Evolutionary conservation across 1,139 yeast species (phyloP).

Genomic region (Keqinozyma sinolaborantium): DNA sequence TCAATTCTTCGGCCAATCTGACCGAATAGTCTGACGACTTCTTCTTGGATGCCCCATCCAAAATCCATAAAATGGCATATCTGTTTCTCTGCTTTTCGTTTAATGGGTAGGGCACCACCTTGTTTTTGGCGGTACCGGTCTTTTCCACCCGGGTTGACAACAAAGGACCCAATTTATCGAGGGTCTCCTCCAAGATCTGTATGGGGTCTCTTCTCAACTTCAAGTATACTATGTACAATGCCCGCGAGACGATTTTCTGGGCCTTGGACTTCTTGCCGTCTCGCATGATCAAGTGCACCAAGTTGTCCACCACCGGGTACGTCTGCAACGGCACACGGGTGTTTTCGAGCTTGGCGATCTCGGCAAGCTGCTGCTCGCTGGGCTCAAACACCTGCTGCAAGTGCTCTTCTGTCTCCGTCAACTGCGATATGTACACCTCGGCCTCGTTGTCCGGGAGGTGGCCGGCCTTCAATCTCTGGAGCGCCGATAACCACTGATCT

Average conservation of each 20-base stretch:
- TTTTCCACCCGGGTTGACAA: conserved; percentile 74
- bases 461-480: conserved; percentile 50
- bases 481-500: conserved; percentile 63
- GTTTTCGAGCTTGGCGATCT: conserved; percentile 47
- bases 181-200: conserved; percentile 62
- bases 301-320: conserved; percentile 72
- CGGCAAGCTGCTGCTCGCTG: conserved; percentile 54
- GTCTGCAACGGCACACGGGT: conserved; percentile 57
- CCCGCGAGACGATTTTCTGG: conserved; percentile 67
- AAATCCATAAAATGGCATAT: conserved; percentile 85
- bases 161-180: conserved; percentile 84
- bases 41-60: conserved; percentile 79
- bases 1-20: conserved; percentile 84
- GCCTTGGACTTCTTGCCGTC: conserved; percentile 88
- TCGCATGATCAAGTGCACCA: conserved; percentile 87
- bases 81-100: conserved; percentile 79
- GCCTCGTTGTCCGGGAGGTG: conserved; percentile 26
- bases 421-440: conserved; percentile 42
- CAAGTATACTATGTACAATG: conserved; percentile 75
- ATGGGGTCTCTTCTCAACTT: conserved; percentile 76
- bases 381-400: conserved; percentile 49
- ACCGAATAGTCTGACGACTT: conserved; percentile 80
- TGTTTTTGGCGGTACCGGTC: conserved; percentile 84
- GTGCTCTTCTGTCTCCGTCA: conserved; percentile 31
- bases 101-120: conserved; percentile 78